Base-by-base conservation (phyloP, 1,284 basidiomycete genomes). In the Singerocomus inundabilis region DNA sequence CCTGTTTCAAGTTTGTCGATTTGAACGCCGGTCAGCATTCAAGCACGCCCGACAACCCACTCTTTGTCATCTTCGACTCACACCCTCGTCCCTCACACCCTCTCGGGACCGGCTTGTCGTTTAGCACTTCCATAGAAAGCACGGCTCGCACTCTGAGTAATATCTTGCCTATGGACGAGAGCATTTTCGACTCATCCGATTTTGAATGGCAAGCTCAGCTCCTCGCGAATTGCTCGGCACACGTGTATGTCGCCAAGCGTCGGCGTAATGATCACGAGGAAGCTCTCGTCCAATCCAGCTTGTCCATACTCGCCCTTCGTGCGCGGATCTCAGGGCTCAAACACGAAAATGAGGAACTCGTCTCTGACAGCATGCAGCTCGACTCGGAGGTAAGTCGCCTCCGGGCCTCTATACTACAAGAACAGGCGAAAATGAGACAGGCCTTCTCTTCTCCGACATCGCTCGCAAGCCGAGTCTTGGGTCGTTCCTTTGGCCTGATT, bases 181-280 rank as follows among this genome's bases (percentile, higher is more conserved):
- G 55, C 28, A 43, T 67, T 12, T 58, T 82, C 18, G 62, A 78
- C n/a, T 50, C 63, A n/a, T 70, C 77, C 44, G 63, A 63, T 6
- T 59, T 83, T 29, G 77, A 79, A 53, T 87, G 84, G 82, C 78
- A 87, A 55, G 78, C 80, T 0, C 80, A 84, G 51, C 75, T 86
- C 3, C 72, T 87, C 16, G 69, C 72, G 2, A 74, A 84, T 49
- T 83, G 76, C 54, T 83, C 80, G 1, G 81, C 77, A 0, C 77
- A 85, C 50, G 63, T 80, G 37, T 76, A 82, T 49, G 59, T 74
- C 9, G 68, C 75, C 16, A 50, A 24, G 29, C 51, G 47, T 21
- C 49, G 21, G 18, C 49, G 21, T 34, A 39, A 46, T 33, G 54
- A 56, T 21, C 30, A 54, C 31, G 66, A 68, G 15, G 61, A 72